Conservation (phyloP, 257 asterid species). For the Buddleja alternifolia region DNA sequence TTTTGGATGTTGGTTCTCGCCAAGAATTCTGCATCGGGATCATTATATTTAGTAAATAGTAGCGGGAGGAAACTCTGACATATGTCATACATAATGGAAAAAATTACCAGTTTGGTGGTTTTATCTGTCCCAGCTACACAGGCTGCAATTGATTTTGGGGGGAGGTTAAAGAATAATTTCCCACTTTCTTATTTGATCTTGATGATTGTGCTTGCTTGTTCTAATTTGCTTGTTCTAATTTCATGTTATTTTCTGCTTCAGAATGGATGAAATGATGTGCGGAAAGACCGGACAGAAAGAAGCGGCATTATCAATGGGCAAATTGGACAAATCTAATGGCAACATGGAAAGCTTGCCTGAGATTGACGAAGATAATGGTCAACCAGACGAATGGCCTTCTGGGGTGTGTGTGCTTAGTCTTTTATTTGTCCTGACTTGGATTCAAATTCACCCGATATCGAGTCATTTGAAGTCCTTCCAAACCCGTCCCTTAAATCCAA, state of each 20-base stretch:
- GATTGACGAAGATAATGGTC: constrained; percentile 46
- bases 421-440: constrained; percentile 21
- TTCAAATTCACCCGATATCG: no score
- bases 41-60: neutral
- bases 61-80: neutral
- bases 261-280: constrained; percentile 97
- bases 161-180: neutral
- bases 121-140: neutral
- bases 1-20: constrained; percentile 14
- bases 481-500: no score
- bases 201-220: constrained; percentile 19
- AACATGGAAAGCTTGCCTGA: constrained; percentile 47
- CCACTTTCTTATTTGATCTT: neutral
- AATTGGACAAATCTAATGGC: constrained; percentile 50
- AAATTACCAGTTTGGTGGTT: constrained; percentile 4
- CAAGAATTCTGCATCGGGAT: constrained; percentile 2
- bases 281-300: constrained; percentile 73
- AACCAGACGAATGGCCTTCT: constrained; percentile 46
- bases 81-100: constrained; percentile 29
- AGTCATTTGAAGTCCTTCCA: no score
- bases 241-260: constrained; percentile 40
- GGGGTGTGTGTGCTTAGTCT: constrained; percentile 54
- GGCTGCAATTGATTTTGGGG: neutral
- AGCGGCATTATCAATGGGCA: constrained; percentile 59
- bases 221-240: constrained; percentile 19